Percentiles rank a stretch among this genome's conserved stretches.
These are phyloP conservation scores for Oryza meyeriana DNA, from an alignment of 176 grass and related monocot genomes.

Conservation along the genomic window DNA sequence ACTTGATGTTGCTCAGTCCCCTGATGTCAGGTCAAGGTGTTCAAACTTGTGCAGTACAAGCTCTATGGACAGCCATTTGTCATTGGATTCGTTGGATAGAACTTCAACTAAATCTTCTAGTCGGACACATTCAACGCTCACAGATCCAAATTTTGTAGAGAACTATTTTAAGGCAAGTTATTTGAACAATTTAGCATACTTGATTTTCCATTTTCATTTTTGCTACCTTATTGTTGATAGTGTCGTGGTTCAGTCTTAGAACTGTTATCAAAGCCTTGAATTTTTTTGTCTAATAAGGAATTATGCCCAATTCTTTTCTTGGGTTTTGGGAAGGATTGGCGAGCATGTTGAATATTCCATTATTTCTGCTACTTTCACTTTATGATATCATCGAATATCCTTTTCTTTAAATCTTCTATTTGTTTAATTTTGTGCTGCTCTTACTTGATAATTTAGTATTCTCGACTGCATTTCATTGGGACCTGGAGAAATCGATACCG, in stretches of 20 bases:
- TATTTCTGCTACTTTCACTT: constrained; percentile 18
- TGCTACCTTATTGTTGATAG: not conserved
- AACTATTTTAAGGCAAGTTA: constrained; percentile 86
- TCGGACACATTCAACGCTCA: constrained; percentile 70
- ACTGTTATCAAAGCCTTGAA: not conserved
- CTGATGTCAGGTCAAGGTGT: constrained; percentile 46
- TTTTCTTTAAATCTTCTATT: not conserved
- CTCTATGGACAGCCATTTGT: constrained; percentile 34
- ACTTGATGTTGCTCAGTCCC: constrained; percentile 14
- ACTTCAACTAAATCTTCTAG: constrained; percentile 45
- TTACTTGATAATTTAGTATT: constrained; percentile 54
- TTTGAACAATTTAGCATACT: constrained; percentile 7
- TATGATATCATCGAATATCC: not conserved
- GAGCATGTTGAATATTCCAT: not conserved
- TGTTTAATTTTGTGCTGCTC: constrained; percentile 1
- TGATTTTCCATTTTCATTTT: constrained; percentile 4
- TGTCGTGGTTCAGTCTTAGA: not conserved
- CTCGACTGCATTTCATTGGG: constrained; percentile 96
- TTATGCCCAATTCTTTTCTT: not conserved
- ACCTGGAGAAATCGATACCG: constrained; percentile 95
- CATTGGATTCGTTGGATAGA: constrained; percentile 29
- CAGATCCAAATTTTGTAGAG: constrained; percentile 94
- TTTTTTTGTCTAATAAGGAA: not conserved
- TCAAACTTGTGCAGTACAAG: constrained; percentile 41
- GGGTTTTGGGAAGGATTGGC: constrained; percentile 2